These are phyloP conservation scores for Jimgerdemannia lactiflua DNA, from an alignment of 192 early-diverging fungal species.

Conservation along the genomic window DNA sequence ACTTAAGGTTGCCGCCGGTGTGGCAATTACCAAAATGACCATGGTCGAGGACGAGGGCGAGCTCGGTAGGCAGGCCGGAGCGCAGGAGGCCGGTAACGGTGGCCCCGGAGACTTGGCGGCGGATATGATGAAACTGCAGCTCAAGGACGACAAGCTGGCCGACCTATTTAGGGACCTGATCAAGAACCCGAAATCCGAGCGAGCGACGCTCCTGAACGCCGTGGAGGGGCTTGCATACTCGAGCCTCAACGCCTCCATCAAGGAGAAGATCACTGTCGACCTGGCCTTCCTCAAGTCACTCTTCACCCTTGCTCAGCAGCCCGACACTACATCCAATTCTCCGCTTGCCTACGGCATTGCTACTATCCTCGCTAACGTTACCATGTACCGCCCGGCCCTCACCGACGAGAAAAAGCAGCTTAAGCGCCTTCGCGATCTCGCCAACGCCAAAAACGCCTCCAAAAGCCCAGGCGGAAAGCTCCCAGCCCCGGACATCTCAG, in stretches of 20 bases:
- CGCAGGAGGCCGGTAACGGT: slow-evolving; percentile 11
- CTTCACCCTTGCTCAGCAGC: slow-evolving; percentile 42
- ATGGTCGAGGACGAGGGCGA: slow-evolving; percentile 10
- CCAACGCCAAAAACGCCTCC: slow-evolving; percentile 17
- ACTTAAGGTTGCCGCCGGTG: slow-evolving; percentile 53
- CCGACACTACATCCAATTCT: slow-evolving; percentile 38
- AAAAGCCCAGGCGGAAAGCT: slow-evolving; percentile 8
- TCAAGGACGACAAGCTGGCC: slow-evolving; percentile 34
- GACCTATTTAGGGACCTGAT: slow-evolving; percentile 56
- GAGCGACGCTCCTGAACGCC: neutral
- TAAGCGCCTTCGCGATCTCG: slow-evolving; percentile 54
- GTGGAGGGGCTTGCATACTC: slow-evolving; percentile 85
- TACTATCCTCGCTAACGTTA: slow-evolving; percentile 77
- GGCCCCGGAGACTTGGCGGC: slow-evolving; percentile 28
- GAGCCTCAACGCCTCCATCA: slow-evolving; percentile 62
- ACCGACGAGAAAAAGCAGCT: slow-evolving; percentile 81
- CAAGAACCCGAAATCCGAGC: slow-evolving; percentile 16
- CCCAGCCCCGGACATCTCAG: slow-evolving; percentile 12
- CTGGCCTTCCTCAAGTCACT: slow-evolving; percentile 53
- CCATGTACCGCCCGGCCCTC: slow-evolving; percentile 61
- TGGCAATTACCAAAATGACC: slow-evolving; percentile 61
- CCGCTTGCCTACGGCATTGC: slow-evolving; percentile 69
- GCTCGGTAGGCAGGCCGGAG: neutral
- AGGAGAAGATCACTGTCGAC: slow-evolving; percentile 66
- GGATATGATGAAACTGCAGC: slow-evolving; percentile 28